Base-by-base conservation (phyloP, 2,329 filamentous ascomycete genomes). In the Alternaria gansuensis region DNA sequence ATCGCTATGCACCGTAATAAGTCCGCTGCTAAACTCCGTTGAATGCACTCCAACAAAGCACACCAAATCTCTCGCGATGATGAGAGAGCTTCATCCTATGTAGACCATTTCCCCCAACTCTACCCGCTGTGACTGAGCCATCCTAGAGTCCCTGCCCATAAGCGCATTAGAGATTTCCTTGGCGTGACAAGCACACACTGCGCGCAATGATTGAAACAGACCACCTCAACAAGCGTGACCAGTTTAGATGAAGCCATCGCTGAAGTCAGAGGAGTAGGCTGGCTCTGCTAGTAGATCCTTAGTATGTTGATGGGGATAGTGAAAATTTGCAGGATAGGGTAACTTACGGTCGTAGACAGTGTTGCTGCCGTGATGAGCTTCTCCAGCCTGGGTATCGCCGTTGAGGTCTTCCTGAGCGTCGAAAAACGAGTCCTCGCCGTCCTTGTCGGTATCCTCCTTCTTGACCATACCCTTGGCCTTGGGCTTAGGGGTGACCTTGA, bases 161-260 rank as follows among this genome's bases (percentile, higher is more conserved):
- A 60, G 21, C 7, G 51, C 23, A 33, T 67, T 51, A 65, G 64
- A 39, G 10, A 55, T 37, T 37, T 59, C 44, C n/a, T 51, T 55
- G 8, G 46, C 52, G n/a, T 44, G 37, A 28, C 62, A 62, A 31
- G 56, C 24, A 49, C 57, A 63, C 13, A 63, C 13, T 48, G 37
- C 14, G 34, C 29, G 51, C 49, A 62, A 40, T 36, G 46, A 17
- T 51, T 10, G 23, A 10, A 8, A 37, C 45, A 11, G 11, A 14
- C 44, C 28, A 26, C 8, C 23, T 23, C 39, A 31, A 17, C 11
- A 31, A 3, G 51, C 21, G 43, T 28, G 31, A 2, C 21, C 5
- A n/a, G 17, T 7, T 57, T 21, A 52, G 34, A 28, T 17, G 7
- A 26, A 41, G 21, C 31, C 8, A 33, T 52, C 17, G 33, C 21